Evolutionary conservation across 371 early-diverging fungal species (phyloP), one percentile per base, ranked within the genome.

Genomic region (Lichtheimia corymbifera): DNA sequence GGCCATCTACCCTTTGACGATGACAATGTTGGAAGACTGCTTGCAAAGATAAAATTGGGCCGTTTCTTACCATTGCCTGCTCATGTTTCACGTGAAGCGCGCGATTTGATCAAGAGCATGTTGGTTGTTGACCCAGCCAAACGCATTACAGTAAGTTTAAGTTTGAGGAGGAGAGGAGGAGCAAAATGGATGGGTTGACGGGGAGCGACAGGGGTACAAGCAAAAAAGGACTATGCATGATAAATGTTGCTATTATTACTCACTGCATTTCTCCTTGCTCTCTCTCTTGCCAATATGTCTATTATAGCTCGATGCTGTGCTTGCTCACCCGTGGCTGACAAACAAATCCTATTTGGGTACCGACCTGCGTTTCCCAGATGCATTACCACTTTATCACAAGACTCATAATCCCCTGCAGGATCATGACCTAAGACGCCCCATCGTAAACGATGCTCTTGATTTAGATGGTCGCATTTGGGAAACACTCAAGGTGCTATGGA

Each of bases 1-100:
- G 96, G 96, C 24, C 88, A 88, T 62, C 77, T 97, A 52, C 97
- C 97, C 0, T 97, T 96, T 79, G 94, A 97, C 64, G 96, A 95
- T 71, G 91, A 92, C 50, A 91, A 92, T 68, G 90, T 96, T 62
- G 76, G 89, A 1, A 74, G 86, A 25, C 65, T 93, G 2, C 63
- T 93, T 45, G 68, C 71, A 18, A 92, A 91, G 71, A 90, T 91
- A 49, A 73, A 85, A 59, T 74, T 78, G 14, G 84, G 84, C 6
- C 58, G 71, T 27, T 85, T 80, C 28, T 62, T 73, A 22, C 50
- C 58, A 6, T 56, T 93, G 62, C 90, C 92, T 2, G 80, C 88
- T 13, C 76, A 81, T 28, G 72, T 91, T 51, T 82, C 87, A 43
- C 52, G 70, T 11, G 82, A 77, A 51, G 88, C 91, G 11, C 74